Conservation (phyloP, 2,329 filamentous ascomycete genomes). For the Knoxdaviesia proteae region DNA sequence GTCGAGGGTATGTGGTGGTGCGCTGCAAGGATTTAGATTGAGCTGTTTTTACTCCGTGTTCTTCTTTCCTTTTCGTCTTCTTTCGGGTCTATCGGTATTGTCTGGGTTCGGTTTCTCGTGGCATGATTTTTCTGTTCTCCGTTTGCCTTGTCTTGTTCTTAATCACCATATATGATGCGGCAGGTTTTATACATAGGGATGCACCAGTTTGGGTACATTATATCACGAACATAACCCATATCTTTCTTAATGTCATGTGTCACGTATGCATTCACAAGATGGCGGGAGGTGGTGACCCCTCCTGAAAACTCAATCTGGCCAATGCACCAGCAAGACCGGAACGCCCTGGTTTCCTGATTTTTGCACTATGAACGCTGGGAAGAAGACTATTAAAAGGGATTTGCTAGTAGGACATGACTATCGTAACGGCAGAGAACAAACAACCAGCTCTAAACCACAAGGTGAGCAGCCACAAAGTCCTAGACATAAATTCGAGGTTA, state of each 20-base stretch:
- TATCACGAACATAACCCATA: no score
- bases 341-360: no score
- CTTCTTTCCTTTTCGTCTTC: conserved; percentile 2
- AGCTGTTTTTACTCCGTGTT: conserved; percentile 6
- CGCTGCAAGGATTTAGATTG: conserved; percentile 29
- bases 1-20: conserved; percentile 32
- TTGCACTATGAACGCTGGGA: no score
- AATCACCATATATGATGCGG: background rate
- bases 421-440: background rate
- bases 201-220: no score
- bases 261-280: background rate
- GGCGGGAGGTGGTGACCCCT: no score
- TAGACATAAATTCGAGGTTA: conserved; percentile 7
- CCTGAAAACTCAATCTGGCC: no score
- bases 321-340: no score
- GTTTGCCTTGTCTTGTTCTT: background rate
- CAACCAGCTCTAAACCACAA: conserved; percentile 17
- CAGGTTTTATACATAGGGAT: no score
- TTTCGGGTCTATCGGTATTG: conserved; percentile 1
- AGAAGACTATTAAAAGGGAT: no score
- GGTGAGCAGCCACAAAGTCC: conserved; percentile 35
- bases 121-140: conserved; percentile 3
- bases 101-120: conserved; percentile 2
- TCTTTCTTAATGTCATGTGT: background rate
- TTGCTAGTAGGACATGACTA: background rate